Evolutionary conservation across 495 filamentous ascomycete species (phyloP).

Genomic region (Pyronema domesticum): DNA sequence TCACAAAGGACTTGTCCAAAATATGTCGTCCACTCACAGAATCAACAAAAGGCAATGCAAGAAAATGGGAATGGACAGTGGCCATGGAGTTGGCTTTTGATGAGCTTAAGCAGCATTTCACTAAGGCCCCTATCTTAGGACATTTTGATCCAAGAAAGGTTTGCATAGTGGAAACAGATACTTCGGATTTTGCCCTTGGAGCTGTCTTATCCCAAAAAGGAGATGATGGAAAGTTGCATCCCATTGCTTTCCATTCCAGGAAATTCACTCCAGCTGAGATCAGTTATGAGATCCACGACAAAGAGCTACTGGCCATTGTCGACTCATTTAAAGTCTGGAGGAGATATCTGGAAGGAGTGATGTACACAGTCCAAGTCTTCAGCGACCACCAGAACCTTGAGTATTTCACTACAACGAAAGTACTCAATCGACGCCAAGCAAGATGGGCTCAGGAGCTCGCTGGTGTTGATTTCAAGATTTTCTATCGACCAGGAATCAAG

Average conservation of each 20-base stretch:
- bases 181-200: slow-evolving; percentile 4
- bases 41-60: no score
- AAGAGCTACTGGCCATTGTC: slow-evolving; percentile 5
- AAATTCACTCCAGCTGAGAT: neutral
- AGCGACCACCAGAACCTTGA: slow-evolving; percentile 20
- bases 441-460: slow-evolving; percentile 1
- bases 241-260: slow-evolving; percentile 1
- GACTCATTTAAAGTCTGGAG: slow-evolving; percentile 22
- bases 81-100: neutral
- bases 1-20: no score
- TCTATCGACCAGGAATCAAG: slow-evolving; percentile 5
- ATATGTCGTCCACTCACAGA: no score
- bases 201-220: neutral
- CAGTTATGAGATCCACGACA: slow-evolving; percentile 11
- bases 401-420: slow-evolving; percentile 16
- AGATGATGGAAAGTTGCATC: neutral
- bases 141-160: slow-evolving; percentile 1
- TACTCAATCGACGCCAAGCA: slow-evolving; percentile 2
- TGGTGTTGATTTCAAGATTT: slow-evolving; percentile 6
- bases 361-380: slow-evolving; percentile 8
- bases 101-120: neutral
- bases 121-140: neutral
- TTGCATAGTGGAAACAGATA: neutral
- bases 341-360: slow-evolving; percentile 12
- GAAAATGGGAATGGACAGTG: no score